Base-by-base conservation (phyloP, 495 filamentous ascomycete species). In the Aspergillus sclerotioniger region DNA sequence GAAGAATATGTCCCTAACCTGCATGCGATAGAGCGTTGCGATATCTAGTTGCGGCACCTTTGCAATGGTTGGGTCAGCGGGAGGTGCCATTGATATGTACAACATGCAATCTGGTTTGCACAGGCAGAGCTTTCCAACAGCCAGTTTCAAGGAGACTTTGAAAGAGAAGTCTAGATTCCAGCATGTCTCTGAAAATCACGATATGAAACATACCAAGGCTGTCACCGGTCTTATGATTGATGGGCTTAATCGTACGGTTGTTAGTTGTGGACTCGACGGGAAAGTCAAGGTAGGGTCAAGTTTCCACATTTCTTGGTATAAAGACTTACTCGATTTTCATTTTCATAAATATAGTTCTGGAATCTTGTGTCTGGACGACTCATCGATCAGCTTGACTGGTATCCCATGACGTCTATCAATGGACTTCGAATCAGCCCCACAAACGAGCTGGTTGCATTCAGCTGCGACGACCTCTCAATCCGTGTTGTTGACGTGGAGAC, bases 11-110 rank as follows among this genome's bases (percentile, higher is more conserved):
- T 37, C 19, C 29, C 53, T 16, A 51, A 47, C 21, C 21, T n/a
- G n/a, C 15, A 20, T 19, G 15, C 37, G 31, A 53, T 51, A 89
- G 69, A 90, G 87, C 32, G 92, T 99, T 15, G 83, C 90, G 3
- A 85, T 98, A 56, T 94, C 90, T 33, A 82, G 88, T 9, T 98
- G 94, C 72, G 95, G 94, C 56, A 96, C 88, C 3, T 99, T 99
- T 74, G 91, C 90, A 28, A 71, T 98, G n/a, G 74, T 99, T 16
- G 94, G 95, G 5, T 96, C 91, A 15, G 83, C 81, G 28, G 85
- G 81, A 25, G 94, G 94, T 37, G 82, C 82, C 39, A 84, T 99
- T 56, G 90, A 93, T 64, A 90, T 96, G 86, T 98, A 88, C 80
- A 99, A 99, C 70, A 78, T 99, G 60, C 94, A 99, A 68, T 97